Evolutionary conservation across 2,329 filamentous ascomycete genomes (phyloP).

Genomic region (Colletotrichum tropicale): DNA sequence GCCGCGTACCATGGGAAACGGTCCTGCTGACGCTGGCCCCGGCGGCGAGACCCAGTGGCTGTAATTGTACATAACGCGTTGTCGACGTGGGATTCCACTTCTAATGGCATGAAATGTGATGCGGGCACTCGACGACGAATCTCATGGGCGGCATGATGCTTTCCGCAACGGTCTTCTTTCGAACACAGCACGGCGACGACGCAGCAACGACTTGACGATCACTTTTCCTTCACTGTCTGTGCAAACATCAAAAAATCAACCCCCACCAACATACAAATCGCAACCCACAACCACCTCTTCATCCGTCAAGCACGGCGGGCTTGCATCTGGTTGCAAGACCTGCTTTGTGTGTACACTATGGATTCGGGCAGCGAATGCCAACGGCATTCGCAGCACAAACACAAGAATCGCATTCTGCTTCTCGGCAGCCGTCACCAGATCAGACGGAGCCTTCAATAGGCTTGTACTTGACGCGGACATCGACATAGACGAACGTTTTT

Average conservation of each 20-base stretch:
- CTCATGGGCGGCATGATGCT: slow-evolving; percentile 20
- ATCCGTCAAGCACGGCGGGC: slow-evolving; percentile 30
- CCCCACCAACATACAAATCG: slow-evolving; percentile 3
- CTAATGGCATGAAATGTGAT: slow-evolving; percentile 14
- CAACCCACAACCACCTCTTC: slow-evolving; percentile 11
- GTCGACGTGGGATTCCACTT: neutral
- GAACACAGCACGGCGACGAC: slow-evolving; percentile 38
- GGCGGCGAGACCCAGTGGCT: slow-evolving; percentile 43
- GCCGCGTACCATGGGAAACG: slow-evolving; percentile 3
- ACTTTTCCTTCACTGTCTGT: slow-evolving; percentile 36
- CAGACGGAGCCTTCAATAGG: slow-evolving; percentile 17
- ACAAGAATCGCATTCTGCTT: slow-evolving; percentile 22
- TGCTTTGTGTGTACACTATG: slow-evolving; percentile 23
- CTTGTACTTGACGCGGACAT: slow-evolving; percentile 22
- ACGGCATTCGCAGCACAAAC: slow-evolving; percentile 18
- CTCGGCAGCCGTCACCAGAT: slow-evolving; percentile 22
- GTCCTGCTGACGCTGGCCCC: slow-evolving; percentile 10
- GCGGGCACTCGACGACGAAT: slow-evolving; percentile 20
- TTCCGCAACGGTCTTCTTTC: slow-evolving; percentile 24
- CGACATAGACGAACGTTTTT: slow-evolving; percentile 22
- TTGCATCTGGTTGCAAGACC: slow-evolving; percentile 30
- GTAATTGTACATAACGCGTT: slow-evolving; percentile 30
- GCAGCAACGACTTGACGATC: slow-evolving; percentile 44
- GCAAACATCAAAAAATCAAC: slow-evolving; percentile 20
- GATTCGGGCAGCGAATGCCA: slow-evolving; percentile 18